Percentiles rank a stretch among this genome's conserved stretches.
phyloP scores from a whole-genome alignment of 306 rosid genomes.

The Delonix regia region DNA sequence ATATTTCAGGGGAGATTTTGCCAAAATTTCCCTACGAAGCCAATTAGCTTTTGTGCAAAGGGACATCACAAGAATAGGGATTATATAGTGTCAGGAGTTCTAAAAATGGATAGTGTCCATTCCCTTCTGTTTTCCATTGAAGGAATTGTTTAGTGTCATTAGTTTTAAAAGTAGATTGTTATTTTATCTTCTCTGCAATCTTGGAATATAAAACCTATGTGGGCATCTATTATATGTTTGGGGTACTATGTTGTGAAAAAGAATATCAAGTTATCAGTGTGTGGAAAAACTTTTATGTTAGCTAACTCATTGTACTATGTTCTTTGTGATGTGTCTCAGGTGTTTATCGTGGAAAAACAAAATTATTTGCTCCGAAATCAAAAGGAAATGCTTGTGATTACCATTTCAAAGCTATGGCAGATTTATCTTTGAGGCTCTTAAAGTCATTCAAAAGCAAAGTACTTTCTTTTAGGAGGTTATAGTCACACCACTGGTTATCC shows the following conservation, averaged over 20 bases:
- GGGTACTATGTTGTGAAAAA: slow-evolving; percentile 22
- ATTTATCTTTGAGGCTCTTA: slow-evolving; percentile 63
- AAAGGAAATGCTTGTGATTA: slow-evolving; percentile 87
- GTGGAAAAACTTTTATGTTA: slow-evolving; percentile 25
- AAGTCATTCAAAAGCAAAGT: slow-evolving; percentile 53
- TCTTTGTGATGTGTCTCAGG: slow-evolving; percentile 45
- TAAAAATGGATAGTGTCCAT: slow-evolving; percentile 9
- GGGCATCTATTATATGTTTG: slow-evolving; percentile 22
- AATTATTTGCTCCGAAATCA: slow-evolving; percentile 76
- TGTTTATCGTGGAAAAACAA: slow-evolving; percentile 64
- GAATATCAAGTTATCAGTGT: slow-evolving; percentile 20
- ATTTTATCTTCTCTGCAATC: slow-evolving; percentile 16
- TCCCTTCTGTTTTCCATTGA: not conserved
- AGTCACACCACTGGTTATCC: not conserved
- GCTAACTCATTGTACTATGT: slow-evolving; percentile 25
- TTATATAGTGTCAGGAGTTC: slow-evolving; percentile 31
- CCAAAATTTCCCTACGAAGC: too few relatives aligned
- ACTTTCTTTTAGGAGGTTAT: slow-evolving; percentile 57
- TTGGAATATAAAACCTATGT: not conserved
- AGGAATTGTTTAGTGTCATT: not conserved
- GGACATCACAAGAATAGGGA: slow-evolving; percentile 85
- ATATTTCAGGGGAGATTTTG: too few relatives aligned
- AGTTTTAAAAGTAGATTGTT: not conserved
- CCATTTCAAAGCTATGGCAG: slow-evolving; percentile 68
- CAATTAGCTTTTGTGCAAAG: slow-evolving; percentile 55